A percentile compares a stretch with the other conserved stretches of the same genome.
These are phyloP conservation scores for Uronychia setigera DNA, from an alignment of 73 alveolate genomes.

Conservation along the genomic window DNA sequence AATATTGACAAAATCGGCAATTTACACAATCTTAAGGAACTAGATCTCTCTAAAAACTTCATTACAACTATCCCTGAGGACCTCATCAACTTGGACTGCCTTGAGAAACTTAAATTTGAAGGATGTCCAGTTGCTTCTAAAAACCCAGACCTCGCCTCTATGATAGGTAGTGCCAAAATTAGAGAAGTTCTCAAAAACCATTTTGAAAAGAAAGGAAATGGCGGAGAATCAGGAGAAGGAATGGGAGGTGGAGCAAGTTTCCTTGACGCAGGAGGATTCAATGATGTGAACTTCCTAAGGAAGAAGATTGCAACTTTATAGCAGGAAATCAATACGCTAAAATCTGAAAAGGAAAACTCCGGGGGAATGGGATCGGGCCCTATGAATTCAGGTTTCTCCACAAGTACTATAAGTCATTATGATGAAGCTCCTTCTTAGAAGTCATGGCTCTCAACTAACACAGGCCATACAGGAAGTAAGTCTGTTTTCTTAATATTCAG, in stretches of 20 bases:
- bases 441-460: background rate
- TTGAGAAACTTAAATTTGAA: slow-evolving; percentile 67
- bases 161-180: slow-evolving; percentile 31
- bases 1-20: slow-evolving; percentile 44
- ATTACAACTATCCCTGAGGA: slow-evolving; percentile 70
- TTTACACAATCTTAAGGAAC: slow-evolving; percentile 55
- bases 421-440: background rate
- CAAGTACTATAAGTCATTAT: background rate
- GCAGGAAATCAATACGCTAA: slow-evolving; percentile 13
- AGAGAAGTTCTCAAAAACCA: slow-evolving; percentile 38
- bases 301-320: slow-evolving; percentile 29
- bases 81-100: slow-evolving; percentile 55
- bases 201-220: slow-evolving; percentile 31
- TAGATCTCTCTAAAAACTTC: slow-evolving; percentile 67
- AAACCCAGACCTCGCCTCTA: slow-evolving; percentile 57
- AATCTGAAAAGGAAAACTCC: slow-evolving; percentile 5
- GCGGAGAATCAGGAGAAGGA: slow-evolving; percentile 43
- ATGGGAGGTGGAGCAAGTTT: slow-evolving; percentile 30
- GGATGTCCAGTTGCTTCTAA: slow-evolving; percentile 73
- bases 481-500: background rate
- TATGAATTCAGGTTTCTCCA: too few relatives aligned
- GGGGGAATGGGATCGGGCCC: slow-evolving; percentile 1
- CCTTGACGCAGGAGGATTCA: slow-evolving; percentile 1
- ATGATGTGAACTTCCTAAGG: slow-evolving; percentile 26
- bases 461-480: background rate